Percentiles rank a stretch among this genome's conserved stretches.
Evolutionary conservation across 2,329 filamentous ascomycete genomes (phyloP).

Genomic region (Fusarium heterosporum): DNA sequence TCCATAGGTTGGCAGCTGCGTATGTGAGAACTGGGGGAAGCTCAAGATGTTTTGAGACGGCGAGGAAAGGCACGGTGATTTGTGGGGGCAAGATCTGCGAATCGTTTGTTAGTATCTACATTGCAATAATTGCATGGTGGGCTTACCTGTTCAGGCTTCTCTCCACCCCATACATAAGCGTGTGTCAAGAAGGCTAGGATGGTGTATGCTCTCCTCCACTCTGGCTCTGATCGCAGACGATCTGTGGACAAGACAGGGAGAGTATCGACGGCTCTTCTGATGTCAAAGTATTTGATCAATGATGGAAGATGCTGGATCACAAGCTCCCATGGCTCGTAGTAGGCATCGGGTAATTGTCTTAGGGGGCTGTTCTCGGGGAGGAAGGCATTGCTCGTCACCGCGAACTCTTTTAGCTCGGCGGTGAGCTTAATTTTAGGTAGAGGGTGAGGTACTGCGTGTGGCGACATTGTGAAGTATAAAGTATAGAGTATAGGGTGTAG

Average conservation of each 20-base stretch:
- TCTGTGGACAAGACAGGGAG: conserved; percentile 78
- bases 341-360: conserved; percentile 71
- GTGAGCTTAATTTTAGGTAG: conserved; percentile 32
- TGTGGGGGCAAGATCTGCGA: conserved; percentile 74
- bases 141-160: conserved; percentile 76
- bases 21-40: conserved; percentile 93
- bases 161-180: conserved; percentile 89
- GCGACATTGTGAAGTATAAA: conserved; percentile 53
- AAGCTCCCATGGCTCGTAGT: conserved; percentile 85
- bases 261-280: conserved; percentile 71
- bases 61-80: conserved; percentile 81
- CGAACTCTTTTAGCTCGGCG: conserved; percentile 52
- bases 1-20: conserved; percentile 88
- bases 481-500: neutral
- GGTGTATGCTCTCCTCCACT: conserved; percentile 86
- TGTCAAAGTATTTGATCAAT: conserved; percentile 68
- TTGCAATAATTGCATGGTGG: accelerated
- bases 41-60: conserved; percentile 78
- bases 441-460: conserved; percentile 53
- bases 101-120: conserved; percentile 27
- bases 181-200: conserved; percentile 84
- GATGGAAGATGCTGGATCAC: conserved; percentile 75
- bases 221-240: conserved; percentile 70
- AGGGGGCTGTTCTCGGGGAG: conserved; percentile 78
- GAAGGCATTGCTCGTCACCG: conserved; percentile 74